Percentiles rank a stretch among this genome's conserved stretches.
These are phyloP conservation scores for Vanrija pseudolonga DNA, from an alignment of 1,284 basidiomycete species.

Conservation along the genomic window DNA sequence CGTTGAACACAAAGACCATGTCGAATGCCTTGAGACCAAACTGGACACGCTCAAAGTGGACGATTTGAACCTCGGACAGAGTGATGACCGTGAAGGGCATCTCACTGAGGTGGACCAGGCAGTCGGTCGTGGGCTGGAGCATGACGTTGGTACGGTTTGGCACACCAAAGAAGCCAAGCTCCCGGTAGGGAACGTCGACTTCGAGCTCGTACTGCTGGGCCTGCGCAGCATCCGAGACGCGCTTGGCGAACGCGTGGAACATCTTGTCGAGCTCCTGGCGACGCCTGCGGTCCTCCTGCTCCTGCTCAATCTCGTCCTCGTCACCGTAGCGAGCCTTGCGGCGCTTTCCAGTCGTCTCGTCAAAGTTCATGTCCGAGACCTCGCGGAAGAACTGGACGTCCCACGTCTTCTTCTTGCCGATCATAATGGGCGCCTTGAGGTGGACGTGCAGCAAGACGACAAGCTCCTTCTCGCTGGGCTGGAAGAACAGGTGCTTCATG, in stretches of 20 bases:
- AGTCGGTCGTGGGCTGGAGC: conserved; percentile 94
- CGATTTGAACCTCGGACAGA: conserved; percentile 90
- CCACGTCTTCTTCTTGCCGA: conserved; percentile 96
- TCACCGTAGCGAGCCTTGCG: conserved; percentile 96
- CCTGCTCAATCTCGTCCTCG: conserved; percentile 98
- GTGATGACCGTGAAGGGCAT: conserved; percentile 96
- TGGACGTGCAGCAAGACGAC: conserved; percentile 93
- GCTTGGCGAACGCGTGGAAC: conserved; percentile 90
- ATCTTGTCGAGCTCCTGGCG: conserved; percentile 88
- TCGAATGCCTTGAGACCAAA: conserved; percentile 97
- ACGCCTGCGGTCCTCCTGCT: conserved; percentile 91
- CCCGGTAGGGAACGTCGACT: conserved; percentile 94
- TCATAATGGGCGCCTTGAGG: conserved; percentile 93
- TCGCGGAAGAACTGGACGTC: conserved; percentile 99
- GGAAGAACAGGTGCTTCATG: conserved; percentile 98
- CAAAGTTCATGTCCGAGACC: conserved; percentile 95
- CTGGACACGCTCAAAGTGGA: conserved; percentile 94
- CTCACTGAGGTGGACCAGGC: conserved; percentile 91
- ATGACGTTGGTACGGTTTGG: conserved; percentile 93
- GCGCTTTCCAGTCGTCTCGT: conserved; percentile 92
- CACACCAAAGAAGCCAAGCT: conserved; percentile 95
- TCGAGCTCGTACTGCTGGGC: conserved; percentile 71
- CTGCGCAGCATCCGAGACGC: conserved; percentile 78
- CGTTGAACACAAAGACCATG: conserved; percentile 92
- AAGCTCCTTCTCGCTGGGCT: conserved; percentile 95